phyloP scores from a whole-genome alignment of 2,329 filamentous ascomycete genomes.

The Fusarium sp. region DNA sequence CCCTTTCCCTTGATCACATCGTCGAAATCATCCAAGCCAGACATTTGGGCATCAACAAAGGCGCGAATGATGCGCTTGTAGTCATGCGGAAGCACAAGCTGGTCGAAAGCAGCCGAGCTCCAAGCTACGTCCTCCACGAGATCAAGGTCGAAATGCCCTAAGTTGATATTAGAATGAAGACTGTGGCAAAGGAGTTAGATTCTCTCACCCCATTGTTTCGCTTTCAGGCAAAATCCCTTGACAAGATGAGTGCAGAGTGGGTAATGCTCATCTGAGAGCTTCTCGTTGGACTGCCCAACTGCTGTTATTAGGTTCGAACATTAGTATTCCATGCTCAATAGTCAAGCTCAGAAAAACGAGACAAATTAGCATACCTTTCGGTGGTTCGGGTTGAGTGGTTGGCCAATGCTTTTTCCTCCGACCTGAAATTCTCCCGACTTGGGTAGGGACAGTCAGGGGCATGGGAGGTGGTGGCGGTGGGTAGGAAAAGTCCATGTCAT shows the following conservation, averaged over 20 bases:
- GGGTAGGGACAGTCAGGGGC: not conserved
- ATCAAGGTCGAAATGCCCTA: constrained; percentile 17
- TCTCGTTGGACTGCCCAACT: not conserved
- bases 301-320: not conserved
- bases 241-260: constrained; percentile 6
- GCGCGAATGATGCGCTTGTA: constrained; percentile 26
- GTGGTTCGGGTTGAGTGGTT: not conserved
- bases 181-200: too few species aligned
- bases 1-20: constrained; percentile 24
- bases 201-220: constrained; percentile 21
- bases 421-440: not conserved
- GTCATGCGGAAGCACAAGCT: constrained; percentile 12
- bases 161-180: not conserved
- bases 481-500: not conserved
- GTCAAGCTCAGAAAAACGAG: too few species aligned
- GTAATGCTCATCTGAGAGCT: constrained; percentile 1
- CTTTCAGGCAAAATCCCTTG: constrained; percentile 15
- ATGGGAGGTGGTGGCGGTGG: not conserved
- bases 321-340: too few species aligned
- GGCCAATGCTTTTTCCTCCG: not conserved
- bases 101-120: constrained; percentile 19
- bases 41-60: constrained; percentile 15
- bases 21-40: constrained; percentile 17
- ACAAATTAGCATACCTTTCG: not conserved
- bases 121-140: constrained; percentile 1